phyloP scores from a whole-genome alignment of 2,329 filamentous ascomycete genomes.

The Nemania diffusa region DNA sequence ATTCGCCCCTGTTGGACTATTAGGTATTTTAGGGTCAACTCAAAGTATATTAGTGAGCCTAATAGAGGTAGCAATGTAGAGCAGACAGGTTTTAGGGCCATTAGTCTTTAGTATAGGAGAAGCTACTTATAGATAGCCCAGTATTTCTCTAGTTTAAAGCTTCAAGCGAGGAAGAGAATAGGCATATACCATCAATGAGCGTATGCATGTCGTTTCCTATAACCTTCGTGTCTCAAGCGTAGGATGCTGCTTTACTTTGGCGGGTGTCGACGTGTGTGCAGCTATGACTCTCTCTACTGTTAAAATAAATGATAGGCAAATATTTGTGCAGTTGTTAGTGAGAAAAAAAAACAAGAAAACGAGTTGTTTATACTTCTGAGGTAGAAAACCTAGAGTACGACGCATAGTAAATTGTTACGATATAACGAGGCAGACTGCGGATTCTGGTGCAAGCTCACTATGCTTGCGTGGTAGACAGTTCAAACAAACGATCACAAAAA shows the following conservation, averaged over 20 bases:
- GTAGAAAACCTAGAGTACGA: not conserved
- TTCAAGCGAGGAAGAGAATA: too few relatives aligned
- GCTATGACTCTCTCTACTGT: not conserved
- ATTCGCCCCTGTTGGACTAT: too few relatives aligned
- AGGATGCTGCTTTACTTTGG: not conserved
- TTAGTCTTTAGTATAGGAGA: too few relatives aligned
- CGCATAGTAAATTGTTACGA: not conserved
- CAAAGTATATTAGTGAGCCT: too few relatives aligned
- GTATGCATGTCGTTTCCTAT: too few relatives aligned
- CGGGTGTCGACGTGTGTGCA: not conserved
- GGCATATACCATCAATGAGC: too few relatives aligned
- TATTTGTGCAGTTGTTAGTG: not conserved
- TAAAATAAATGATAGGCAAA: not conserved
- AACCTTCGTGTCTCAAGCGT: not conserved
- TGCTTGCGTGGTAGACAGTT: slow-evolving; percentile 4
- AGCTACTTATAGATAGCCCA: too few relatives aligned
- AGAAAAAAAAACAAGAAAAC: not conserved
- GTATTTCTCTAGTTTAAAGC: too few relatives aligned
- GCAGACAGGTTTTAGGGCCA: too few relatives aligned
- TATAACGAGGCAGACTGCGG: too few relatives aligned
- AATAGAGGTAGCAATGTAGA: too few relatives aligned
- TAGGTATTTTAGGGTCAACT: too few relatives aligned
- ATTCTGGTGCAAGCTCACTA: not conserved
- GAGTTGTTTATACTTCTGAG: not conserved
- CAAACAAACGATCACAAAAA: slow-evolving; percentile 7